A percentile compares a stretch with the other conserved stretches of the same genome.
Evolutionary conservation across 495 filamentous ascomycete genomes (phyloP).

Genomic region (Xylaria castorea): DNA sequence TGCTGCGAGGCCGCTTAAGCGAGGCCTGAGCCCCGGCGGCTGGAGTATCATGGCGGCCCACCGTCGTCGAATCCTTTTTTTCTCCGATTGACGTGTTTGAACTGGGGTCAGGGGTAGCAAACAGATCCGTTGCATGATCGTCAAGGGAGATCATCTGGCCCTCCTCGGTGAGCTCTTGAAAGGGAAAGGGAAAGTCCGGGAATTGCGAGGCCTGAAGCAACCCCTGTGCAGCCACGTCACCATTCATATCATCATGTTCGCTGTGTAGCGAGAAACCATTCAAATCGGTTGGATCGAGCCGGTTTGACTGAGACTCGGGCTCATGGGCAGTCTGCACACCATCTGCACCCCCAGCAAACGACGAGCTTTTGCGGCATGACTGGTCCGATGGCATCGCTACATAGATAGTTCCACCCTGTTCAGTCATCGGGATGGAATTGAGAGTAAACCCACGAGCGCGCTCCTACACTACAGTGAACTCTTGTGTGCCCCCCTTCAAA

Average conservation of each 20-base stretch:
- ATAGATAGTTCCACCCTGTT: constrained; percentile 26
- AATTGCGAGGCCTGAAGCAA: constrained; percentile 49
- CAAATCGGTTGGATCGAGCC: constrained; percentile 37
- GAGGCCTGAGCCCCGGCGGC: constrained; percentile 31
- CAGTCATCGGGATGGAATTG: constrained; percentile 23
- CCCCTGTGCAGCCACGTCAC: constrained; percentile 33
- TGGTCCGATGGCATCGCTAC: constrained; percentile 43
- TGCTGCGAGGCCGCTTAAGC: constrained; percentile 41
- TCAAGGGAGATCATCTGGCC: constrained; percentile 52
- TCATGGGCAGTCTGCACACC: constrained; percentile 37
- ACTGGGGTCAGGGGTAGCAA: constrained; percentile 42
- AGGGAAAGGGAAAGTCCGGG: constrained; percentile 55
- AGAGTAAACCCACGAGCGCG: constrained; percentile 7
- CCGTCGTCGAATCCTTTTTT: constrained; percentile 48
- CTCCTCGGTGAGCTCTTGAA: constrained; percentile 47
- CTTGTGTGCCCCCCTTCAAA: neutral
- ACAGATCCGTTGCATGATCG: constrained; percentile 49
- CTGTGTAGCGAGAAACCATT: constrained; percentile 43
- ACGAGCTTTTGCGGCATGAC: constrained; percentile 39
- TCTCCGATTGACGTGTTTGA: constrained; percentile 51
- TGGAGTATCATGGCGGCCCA: constrained; percentile 34
- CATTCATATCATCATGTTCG: constrained; percentile 37
- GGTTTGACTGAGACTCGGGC: constrained; percentile 34
- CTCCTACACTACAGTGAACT: neutral
- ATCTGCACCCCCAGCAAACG: constrained; percentile 41